Percentiles rank a stretch among this genome's conserved stretches.
These are phyloP conservation scores for Rhodomyrtus tomentosa DNA, from an alignment of 345 rosid genomes.

Conservation along the genomic window DNA sequence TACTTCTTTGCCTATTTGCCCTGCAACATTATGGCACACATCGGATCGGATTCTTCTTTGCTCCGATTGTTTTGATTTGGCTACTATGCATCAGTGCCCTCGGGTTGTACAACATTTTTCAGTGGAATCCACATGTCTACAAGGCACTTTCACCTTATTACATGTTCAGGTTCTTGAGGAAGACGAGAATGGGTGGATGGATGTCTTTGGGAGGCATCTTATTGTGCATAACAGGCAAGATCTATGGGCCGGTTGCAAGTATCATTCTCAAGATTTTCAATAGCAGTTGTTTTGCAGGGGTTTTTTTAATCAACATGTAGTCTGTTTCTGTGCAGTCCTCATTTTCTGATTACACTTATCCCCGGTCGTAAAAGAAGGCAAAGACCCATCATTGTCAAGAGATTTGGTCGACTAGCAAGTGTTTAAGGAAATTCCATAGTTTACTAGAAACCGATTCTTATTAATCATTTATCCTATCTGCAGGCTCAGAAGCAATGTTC, in stretches of 20 bases:
- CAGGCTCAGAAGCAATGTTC: conserved; percentile 99
- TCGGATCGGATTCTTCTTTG: conserved; percentile 11
- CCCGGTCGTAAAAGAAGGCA: background rate
- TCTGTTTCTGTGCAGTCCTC: background rate
- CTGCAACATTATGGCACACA: conserved; percentile 13
- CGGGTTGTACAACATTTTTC: conserved; percentile 10
- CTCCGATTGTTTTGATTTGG: conserved; percentile 10
- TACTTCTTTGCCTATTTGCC: conserved; percentile 9
- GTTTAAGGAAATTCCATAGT: background rate
- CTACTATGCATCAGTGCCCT: conserved; percentile 7
- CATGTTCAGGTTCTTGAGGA: conserved; percentile 10
- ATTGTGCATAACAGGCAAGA: conserved; percentile 11
- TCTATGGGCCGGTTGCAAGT: background rate
- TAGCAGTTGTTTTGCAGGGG: background rate
- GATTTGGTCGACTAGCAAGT: background rate
- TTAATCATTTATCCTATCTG: background rate
- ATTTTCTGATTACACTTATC: background rate
- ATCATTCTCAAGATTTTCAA: background rate
- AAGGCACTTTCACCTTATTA: conserved; percentile 10
- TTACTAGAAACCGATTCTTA: background rate
- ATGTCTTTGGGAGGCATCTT: conserved; percentile 15
- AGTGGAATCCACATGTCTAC: conserved; percentile 6
- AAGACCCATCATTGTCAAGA: background rate
- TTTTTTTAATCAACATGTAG: background rate
- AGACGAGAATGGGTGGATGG: conserved; percentile 9